These are phyloP conservation scores for Paraphaeosphaeria minitans DNA, from an alignment of 2,329 filamentous ascomycete species.

Conservation along the genomic window DNA sequence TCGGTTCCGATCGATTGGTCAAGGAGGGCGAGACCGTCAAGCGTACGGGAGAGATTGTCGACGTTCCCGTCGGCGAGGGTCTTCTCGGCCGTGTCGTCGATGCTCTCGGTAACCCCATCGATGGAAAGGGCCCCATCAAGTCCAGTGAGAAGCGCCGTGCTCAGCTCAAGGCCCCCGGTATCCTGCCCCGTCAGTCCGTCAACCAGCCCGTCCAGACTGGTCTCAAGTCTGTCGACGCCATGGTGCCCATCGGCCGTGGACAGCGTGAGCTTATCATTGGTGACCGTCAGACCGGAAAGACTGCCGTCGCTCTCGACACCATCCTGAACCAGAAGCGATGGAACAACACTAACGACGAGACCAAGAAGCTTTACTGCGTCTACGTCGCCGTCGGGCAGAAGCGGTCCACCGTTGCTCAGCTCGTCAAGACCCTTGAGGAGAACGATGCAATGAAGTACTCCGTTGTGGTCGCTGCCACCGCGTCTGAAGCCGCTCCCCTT, in stretches of 20 bases:
- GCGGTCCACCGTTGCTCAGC: conserved; percentile 97
- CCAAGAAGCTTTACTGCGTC: conserved; percentile 99
- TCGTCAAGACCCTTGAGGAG: conserved; percentile 99
- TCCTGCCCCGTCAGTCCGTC: conserved; percentile 95
- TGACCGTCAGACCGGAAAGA: conserved; percentile 99
- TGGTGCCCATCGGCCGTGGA: conserved; percentile 99
- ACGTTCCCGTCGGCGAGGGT: conserved; percentile 90
- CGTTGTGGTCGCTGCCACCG: conserved; percentile 91
- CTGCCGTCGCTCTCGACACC: conserved; percentile 94
- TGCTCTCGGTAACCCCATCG: conserved; percentile 98
- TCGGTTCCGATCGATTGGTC: conserved; percentile 99
- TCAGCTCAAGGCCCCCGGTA: conserved; percentile 98
- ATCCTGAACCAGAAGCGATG: conserved; percentile 99
- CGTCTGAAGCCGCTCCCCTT: conserved; percentile 92
- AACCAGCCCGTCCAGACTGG: conserved; percentile 99
- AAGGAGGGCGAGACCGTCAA: conserved; percentile 99
- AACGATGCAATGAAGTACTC: conserved; percentile 99
- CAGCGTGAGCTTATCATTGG: conserved; percentile 99
- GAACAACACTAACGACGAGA: conserved; percentile 86
- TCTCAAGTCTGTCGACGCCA: conserved; percentile 98
- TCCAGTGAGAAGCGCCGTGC: conserved; percentile 91
- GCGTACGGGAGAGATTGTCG: conserved; percentile 99
- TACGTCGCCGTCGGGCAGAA: conserved; percentile 99
- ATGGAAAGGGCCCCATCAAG: conserved; percentile 97
- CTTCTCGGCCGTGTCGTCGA: conserved; percentile 98